These are phyloP conservation scores for Coriolopsis trogii DNA, from an alignment of 1,284 basidiomycete species.

Conservation along the genomic window DNA sequence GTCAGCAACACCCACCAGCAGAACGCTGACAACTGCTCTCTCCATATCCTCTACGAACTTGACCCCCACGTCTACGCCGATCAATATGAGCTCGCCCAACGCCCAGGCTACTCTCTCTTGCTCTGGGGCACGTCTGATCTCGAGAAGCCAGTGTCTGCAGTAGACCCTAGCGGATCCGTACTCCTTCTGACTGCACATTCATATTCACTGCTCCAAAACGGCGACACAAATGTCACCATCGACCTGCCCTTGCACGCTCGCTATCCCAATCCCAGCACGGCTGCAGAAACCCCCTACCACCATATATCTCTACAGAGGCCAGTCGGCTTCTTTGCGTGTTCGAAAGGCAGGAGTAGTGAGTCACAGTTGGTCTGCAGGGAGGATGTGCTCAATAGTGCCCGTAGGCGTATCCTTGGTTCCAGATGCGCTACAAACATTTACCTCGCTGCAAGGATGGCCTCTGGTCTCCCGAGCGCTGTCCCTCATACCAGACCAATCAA, in stretches of 20 bases:
- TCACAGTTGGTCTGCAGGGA: no score
- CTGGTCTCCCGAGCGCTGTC: not conserved
- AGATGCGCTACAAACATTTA: constrained; percentile 21
- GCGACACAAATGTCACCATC: constrained; percentile 31
- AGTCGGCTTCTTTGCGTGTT: constrained; percentile 43
- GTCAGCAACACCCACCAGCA: constrained; percentile 8
- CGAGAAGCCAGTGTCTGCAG: constrained; percentile 50
- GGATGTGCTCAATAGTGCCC: not conserved
- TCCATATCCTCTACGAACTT: constrained; percentile 45
- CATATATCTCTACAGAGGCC: constrained; percentile 38
- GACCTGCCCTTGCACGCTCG: constrained; percentile 54
- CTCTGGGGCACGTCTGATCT: constrained; percentile 49
- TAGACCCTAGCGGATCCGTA: constrained; percentile 37
- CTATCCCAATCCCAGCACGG: constrained; percentile 40
- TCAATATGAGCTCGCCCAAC: constrained; percentile 53
- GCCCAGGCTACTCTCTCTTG: constrained; percentile 42
- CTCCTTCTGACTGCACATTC: constrained; percentile 40
- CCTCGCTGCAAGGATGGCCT: constrained; percentile 20
- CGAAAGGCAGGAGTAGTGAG: constrained; percentile 20
- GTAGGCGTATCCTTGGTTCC: constrained; percentile 1
- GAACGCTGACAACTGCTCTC: constrained; percentile 32
- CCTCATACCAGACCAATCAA: constrained; percentile 12
- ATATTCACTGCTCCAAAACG: not conserved
- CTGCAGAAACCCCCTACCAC: constrained; percentile 22
- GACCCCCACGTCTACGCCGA: constrained; percentile 52